Percentiles rank a stretch among this genome's conserved stretches.
Conservation (phyloP, 2,329 filamentous ascomycete genomes). For the Colletotrichum theobromicola region DNA sequence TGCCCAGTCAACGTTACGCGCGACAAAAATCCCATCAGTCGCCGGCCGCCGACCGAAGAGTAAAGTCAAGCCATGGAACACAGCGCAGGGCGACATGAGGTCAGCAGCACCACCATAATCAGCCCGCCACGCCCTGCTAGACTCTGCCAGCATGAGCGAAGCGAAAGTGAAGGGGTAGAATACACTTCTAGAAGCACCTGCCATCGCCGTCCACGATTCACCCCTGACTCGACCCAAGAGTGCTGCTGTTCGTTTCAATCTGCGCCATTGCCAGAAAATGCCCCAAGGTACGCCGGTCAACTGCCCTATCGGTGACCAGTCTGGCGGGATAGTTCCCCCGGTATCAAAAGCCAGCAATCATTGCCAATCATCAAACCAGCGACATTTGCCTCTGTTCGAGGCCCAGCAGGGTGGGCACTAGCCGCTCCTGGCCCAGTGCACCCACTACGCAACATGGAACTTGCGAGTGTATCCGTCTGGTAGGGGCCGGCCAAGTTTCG, state of each 20-base stretch:
- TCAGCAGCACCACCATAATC: conserved; percentile 1
- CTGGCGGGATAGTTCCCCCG: neutral
- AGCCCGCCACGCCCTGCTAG: neutral
- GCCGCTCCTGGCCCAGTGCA: conserved; percentile 10
- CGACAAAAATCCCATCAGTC: conserved; percentile 5
- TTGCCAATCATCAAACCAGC: conserved; percentile 11
- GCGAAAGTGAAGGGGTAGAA: neutral
- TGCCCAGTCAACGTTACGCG: conserved; percentile 1
- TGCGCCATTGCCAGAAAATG: neutral
- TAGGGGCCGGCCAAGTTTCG: neutral
- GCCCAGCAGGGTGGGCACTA: conserved; percentile 12
- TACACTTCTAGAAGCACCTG: neutral
- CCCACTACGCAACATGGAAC: neutral
- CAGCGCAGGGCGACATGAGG: neutral
- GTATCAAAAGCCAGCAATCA: neutral
- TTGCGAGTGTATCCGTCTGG: neutral
- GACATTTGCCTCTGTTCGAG: conserved; percentile 11
- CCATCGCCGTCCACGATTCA: neutral
- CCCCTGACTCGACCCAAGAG: neutral
- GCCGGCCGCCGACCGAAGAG: conserved; percentile 1
- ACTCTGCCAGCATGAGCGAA: neutral
- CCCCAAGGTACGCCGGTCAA: neutral
- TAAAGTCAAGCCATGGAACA: neutral
- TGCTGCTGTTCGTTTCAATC: neutral
- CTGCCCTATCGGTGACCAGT: neutral